Evolutionary conservation across 768 basidiomycete genomes (phyloP).

Genomic region (Exidia glandulosa): DNA sequence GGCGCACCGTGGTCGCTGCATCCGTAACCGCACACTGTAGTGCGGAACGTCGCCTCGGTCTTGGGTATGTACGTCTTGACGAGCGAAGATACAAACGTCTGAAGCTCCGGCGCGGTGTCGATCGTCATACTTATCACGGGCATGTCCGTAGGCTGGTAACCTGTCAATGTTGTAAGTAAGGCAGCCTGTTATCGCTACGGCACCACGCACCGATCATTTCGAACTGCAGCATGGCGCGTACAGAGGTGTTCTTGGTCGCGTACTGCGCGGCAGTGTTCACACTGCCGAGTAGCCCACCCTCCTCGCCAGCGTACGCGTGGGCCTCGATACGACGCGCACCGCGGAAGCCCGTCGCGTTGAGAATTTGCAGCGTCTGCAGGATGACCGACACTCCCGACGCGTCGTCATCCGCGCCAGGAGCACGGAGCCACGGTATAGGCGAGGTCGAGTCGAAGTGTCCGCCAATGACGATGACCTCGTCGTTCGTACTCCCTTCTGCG

Average conservation of each 20-base stretch:
- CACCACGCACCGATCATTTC: too few species aligned
- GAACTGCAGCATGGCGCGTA: background rate
- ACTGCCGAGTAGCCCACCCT: conserved; percentile 3
- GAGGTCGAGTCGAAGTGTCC: conserved; percentile 3
- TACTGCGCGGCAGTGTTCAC: background rate
- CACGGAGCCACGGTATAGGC: background rate
- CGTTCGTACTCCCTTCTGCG: background rate
- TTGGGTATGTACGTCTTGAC: too few species aligned
- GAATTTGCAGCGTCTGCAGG: conserved; percentile 1
- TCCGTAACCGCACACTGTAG: too few species aligned
- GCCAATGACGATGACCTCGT: background rate
- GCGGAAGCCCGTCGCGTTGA: background rate
- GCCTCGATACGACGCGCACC: conserved; percentile 1
- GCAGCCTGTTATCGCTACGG: too few species aligned
- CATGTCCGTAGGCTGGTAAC: too few species aligned
- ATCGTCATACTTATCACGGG: too few species aligned
- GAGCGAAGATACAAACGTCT: too few species aligned
- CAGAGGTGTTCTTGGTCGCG: background rate
- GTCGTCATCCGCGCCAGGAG: conserved; percentile 1
- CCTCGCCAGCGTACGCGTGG: conserved; percentile 4
- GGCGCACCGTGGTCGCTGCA: too few species aligned
- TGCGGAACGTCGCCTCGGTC: too few species aligned
- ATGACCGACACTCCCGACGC: conserved; percentile 1
- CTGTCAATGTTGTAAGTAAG: too few species aligned
- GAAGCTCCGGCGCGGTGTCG: too few species aligned